Conservation (phyloP, 306 rosid species). For the Cercis canadensis region DNA sequence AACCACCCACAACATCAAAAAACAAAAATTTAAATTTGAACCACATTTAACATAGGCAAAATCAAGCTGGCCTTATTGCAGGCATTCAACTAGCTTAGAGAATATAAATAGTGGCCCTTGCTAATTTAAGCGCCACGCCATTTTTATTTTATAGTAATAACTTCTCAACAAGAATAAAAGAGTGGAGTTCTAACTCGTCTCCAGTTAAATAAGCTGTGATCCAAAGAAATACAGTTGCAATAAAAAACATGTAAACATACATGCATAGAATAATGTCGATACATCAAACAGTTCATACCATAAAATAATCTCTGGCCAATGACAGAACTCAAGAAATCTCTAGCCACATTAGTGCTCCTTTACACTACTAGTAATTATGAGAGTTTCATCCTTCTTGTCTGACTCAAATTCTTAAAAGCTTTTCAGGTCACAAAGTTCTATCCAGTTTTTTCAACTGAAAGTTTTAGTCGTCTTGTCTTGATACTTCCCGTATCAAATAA, state of each 20-base stretch:
- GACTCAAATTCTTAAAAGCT: background rate
- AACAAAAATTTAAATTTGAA: background rate
- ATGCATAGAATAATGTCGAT: background rate
- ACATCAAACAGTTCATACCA: background rate
- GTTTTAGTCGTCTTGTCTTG: background rate
- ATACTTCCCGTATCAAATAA: background rate
- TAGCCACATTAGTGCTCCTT: background rate
- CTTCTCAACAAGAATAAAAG: too few relatives aligned
- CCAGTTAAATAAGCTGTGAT: constrained; percentile 8
- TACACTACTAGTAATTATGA: background rate
- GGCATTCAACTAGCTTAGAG: too few relatives aligned
- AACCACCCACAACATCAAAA: constrained; percentile 44
- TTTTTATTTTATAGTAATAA: too few relatives aligned
- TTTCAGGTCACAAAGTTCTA: background rate
- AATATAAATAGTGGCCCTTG: too few relatives aligned
- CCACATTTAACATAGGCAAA: background rate
- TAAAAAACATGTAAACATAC: constrained; percentile 5
- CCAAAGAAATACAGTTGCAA: background rate
- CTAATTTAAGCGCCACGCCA: too few relatives aligned
- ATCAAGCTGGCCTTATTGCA: too few relatives aligned
- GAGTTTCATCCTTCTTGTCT: background rate
- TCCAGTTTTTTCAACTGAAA: too few relatives aligned
- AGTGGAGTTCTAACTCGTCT: background rate
- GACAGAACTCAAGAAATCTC: background rate
- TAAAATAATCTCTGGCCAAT: constrained; percentile 4